These are phyloP conservation scores for Dioszegia hungarica DNA, from an alignment of 768 basidiomycete species.

Conservation along the genomic window DNA sequence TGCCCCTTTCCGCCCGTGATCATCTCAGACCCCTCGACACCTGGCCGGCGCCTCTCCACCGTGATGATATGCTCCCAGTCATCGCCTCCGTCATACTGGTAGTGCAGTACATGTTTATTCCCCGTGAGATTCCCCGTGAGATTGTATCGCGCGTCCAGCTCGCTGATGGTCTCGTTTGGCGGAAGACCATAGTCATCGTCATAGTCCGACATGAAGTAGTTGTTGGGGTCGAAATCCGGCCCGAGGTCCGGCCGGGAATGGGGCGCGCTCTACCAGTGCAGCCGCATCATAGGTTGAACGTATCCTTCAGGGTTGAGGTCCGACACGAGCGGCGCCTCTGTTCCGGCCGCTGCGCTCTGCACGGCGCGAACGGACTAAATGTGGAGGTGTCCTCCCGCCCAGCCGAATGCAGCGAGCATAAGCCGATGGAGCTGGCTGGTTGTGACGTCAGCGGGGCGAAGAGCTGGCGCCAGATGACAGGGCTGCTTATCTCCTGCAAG, in stretches of 20 bases:
- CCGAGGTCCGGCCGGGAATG: too few species aligned
- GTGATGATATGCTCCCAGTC: not conserved
- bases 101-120: not conserved
- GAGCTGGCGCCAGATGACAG: constrained; percentile 1
- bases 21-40: not conserved
- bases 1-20: not conserved
- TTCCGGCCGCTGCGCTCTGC: not conserved
- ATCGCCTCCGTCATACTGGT: not conserved
- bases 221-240: too few species aligned
- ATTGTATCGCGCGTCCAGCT: not conserved
- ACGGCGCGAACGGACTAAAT: not conserved
- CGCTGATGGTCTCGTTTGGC: not conserved
- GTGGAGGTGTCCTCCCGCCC: not conserved
- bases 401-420: not conserved
- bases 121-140: not conserved
- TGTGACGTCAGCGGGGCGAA: not conserved
- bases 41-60: not conserved
- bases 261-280: too few species aligned
- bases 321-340: not conserved
- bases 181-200: constrained; percentile 1
- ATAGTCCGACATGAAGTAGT: not conserved
- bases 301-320: not conserved
- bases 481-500: not conserved
- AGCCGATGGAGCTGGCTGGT: not conserved
- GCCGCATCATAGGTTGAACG: too few species aligned